Conservation (phyloP, 169 alveolate species). For the Cryptosporidium xiaoi region DNA sequence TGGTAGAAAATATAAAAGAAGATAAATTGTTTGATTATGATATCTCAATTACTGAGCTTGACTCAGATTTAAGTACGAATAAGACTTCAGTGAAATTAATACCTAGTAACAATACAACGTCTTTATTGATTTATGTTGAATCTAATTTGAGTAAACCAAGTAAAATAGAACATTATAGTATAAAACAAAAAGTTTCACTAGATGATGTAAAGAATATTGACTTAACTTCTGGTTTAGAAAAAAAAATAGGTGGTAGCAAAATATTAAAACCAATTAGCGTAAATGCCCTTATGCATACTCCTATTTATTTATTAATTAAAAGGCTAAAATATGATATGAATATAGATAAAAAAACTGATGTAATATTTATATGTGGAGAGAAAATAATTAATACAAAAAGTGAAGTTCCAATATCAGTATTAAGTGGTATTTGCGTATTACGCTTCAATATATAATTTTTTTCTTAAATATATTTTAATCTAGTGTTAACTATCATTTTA, state of each 20-base stretch:
- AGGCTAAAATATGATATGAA: background rate
- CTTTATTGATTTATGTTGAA: background rate
- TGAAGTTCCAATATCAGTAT: constrained; percentile 21
- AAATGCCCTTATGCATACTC: background rate
- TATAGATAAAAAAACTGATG: background rate
- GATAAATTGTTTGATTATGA: background rate
- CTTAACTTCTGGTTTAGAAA: no score
- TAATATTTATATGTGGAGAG: constrained; percentile 56
- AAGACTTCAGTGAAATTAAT: background rate
- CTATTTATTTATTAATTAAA: constrained; percentile 17
- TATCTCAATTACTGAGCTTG: background rate
- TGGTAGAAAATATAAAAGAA: background rate
- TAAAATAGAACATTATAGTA: no score
- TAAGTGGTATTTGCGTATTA: constrained; percentile 6
- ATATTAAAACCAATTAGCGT: background rate
- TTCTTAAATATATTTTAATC: background rate
- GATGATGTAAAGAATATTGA: no score
- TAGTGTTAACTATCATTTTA: background rate
- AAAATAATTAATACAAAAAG: constrained; percentile 20
- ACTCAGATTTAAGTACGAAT: background rate
- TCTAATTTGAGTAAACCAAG: no score
- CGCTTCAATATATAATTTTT: background rate
- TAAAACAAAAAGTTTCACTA: no score
- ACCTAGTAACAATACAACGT: background rate
- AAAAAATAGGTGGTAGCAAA: no score